A percentile compares a stretch with the other conserved stretches of the same genome.
phyloP scores from a whole-genome alignment of 768 basidiomycete species.

The Lactifluus volemus region DNA sequence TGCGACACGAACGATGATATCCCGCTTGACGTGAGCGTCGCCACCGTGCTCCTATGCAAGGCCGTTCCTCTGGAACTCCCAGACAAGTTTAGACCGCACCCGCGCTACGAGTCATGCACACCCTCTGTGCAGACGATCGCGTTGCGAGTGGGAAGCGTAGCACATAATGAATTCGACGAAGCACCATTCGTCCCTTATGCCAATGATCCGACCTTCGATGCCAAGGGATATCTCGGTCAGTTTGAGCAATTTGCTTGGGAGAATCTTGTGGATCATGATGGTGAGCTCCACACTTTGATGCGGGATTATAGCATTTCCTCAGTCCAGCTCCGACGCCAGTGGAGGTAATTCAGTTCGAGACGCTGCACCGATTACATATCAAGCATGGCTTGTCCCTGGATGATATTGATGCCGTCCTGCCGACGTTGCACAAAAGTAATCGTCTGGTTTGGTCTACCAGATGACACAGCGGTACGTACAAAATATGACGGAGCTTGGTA shows the following conservation, averaged over 20 bases:
- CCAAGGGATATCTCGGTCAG: constrained; percentile 30
- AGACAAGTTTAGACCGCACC: constrained; percentile 21
- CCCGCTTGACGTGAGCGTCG: background rate
- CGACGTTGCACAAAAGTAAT: constrained; percentile 20
- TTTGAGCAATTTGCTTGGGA: constrained; percentile 49
- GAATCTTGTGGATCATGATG: constrained; percentile 30
- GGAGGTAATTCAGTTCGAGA: constrained; percentile 42
- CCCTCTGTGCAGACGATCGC: constrained; percentile 40
- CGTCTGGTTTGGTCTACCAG: constrained; percentile 12
- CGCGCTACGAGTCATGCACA: constrained; percentile 50
- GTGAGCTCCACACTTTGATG: constrained; percentile 26
- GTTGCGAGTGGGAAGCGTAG: constrained; percentile 3
- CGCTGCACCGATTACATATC: constrained; percentile 34
- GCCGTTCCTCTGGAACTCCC: background rate
- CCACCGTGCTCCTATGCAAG: background rate
- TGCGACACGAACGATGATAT: constrained; percentile 10
- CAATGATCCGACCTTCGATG: constrained; percentile 50
- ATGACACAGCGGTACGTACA: constrained; percentile 24
- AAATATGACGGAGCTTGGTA: too few species aligned
- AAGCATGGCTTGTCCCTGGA: constrained; percentile 31
- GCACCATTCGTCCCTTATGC: constrained; percentile 56
- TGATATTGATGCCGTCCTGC: constrained; percentile 45
- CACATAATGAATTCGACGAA: constrained; percentile 37
- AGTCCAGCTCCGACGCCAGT: constrained; percentile 28
- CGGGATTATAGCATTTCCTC: background rate